Base-by-base conservation (phyloP, 2,329 filamentous ascomycete genomes). In the Ophiosphaerella narmari region DNA sequence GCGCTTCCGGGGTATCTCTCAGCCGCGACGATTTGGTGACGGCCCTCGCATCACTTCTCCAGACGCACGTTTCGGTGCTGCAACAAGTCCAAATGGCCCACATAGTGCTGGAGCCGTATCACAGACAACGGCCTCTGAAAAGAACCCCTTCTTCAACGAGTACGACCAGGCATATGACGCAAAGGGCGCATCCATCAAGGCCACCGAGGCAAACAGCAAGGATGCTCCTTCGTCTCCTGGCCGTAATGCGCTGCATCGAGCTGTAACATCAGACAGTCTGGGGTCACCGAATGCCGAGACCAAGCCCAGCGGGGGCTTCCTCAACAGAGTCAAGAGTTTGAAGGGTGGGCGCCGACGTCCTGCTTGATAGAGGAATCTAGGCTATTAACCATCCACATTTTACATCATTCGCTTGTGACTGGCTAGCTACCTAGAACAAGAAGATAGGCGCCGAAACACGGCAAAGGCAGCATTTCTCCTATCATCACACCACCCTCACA, bases 1-100 rank as follows among this genome's bases (percentile, higher is more conserved):
- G 71, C 89, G 92, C 48, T 88, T 99, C 70, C 88, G 91, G 35
- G 88, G 90, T 57, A 91, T 95, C 65, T 90, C 87, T 70, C 86
- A 86, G 54, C 82, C 82, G n/a, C 84, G 85, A 42, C 82, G 84
- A 21, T 82, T 80, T 50, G 76, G 78, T 21, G 70, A 73, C 24
- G 63, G 61, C 24, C 58, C 70, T 21, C 71, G 74, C 26, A 73
- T 74, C 47, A 66, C 60, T 7, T 76, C 74, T 18, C 78, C 84
- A n/a, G 78, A 81, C 23, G 82, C 84, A 35, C 82, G 88, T 39
- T 78, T 76, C 48, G 65, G 62, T 14, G 39, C 45, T 39, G 55
- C 50, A 29, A 52, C 54, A n/a, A 68, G 59, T 45, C 70, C 63
- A 14, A 67, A 58, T 31, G 65, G 64, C 13, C 67, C 67, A 46